A percentile compares a stretch with the other conserved stretches of the same genome.
Evolutionary conservation across 2,329 filamentous ascomycete genomes (phyloP).

Genomic region (Colletotrichum cordylinicola): DNA sequence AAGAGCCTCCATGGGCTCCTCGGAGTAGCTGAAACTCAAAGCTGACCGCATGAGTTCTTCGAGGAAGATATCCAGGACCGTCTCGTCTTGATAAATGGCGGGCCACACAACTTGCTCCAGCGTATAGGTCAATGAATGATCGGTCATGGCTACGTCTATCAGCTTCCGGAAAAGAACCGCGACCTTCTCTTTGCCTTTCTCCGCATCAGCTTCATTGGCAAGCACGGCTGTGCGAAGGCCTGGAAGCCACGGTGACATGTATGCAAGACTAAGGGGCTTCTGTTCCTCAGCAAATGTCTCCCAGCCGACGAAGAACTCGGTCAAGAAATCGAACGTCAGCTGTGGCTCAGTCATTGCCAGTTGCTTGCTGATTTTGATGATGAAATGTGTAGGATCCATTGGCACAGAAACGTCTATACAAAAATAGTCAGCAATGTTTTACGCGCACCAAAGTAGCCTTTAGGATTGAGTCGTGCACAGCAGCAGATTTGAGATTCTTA

Average conservation of each 20-base stretch:
- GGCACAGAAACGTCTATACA: conserved; percentile 65
- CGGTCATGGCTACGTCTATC: conserved; percentile 68
- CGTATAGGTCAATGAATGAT: conserved; percentile 62
- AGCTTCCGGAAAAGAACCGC: conserved; percentile 69
- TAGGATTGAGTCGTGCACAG: not conserved
- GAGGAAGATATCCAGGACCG: conserved; percentile 69
- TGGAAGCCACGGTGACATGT: conserved; percentile 74
- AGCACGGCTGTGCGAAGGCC: conserved; percentile 66
- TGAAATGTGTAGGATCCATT: conserved; percentile 66
- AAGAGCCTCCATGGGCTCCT: conserved; percentile 64
- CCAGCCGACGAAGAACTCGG: conserved; percentile 78
- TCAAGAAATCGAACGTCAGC: conserved; percentile 71
- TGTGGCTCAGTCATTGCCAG: conserved; percentile 69
- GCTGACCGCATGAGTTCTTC: conserved; percentile 72
- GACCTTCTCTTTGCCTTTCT: conserved; percentile 71
- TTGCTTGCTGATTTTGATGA: conserved; percentile 69
- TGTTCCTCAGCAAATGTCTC: conserved; percentile 73
- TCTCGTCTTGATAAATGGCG: conserved; percentile 67
- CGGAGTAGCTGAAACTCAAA: conserved; percentile 60
- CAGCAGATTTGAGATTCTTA: conserved; percentile 32
- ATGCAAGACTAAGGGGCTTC: conserved; percentile 69
- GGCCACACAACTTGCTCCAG: conserved; percentile 74
- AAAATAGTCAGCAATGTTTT: conserved; percentile 1
- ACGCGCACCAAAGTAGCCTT: not conserved
- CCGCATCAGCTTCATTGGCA: conserved; percentile 64